phyloP scores from a whole-genome alignment of 108 stramenopile species.

The Cyclotella baltica region DNA sequence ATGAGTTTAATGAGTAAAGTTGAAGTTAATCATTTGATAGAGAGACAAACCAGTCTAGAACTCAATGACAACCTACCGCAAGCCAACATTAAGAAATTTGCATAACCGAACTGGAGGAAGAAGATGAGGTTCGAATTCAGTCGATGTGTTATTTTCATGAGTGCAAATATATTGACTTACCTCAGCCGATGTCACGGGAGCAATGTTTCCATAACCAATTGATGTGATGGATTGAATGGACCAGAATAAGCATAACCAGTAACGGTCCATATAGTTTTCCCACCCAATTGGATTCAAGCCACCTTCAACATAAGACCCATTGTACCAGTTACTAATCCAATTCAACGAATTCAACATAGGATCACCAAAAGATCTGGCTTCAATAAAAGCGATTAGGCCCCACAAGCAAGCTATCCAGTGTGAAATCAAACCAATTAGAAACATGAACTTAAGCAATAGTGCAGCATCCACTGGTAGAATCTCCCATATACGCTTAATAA shows the following conservation, averaged over 20 bases:
- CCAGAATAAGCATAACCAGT: no score
- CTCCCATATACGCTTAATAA: constrained; percentile 17
- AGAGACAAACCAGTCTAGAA: no score
- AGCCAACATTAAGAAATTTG: constrained; percentile 48
- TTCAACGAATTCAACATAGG: constrained; percentile 47
- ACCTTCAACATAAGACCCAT: constrained; percentile 22
- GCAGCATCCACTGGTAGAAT: constrained; percentile 23
- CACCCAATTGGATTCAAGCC: constrained; percentile 58
- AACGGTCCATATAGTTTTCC: constrained; percentile 40
- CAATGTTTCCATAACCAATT: constrained; percentile 50
- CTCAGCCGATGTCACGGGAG: constrained; percentile 44
- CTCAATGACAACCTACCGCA: no score
- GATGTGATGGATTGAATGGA: no score
- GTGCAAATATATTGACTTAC: no score
- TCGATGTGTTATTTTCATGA: no score
- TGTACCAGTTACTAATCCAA: constrained; percentile 57
- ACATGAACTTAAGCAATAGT: constrained; percentile 36
- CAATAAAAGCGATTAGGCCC: constrained; percentile 28
- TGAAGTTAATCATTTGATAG: no score
- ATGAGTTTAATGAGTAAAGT: no score
- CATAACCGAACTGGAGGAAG: constrained; percentile 58
- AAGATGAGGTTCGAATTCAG: no score
- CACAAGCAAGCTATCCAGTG: constrained; percentile 15
- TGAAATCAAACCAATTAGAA: constrained; percentile 15
- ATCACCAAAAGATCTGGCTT: constrained; percentile 31